phyloP scores from a whole-genome alignment of 202 grass and related monocot genomes.

The Musa balbisiana region DNA sequence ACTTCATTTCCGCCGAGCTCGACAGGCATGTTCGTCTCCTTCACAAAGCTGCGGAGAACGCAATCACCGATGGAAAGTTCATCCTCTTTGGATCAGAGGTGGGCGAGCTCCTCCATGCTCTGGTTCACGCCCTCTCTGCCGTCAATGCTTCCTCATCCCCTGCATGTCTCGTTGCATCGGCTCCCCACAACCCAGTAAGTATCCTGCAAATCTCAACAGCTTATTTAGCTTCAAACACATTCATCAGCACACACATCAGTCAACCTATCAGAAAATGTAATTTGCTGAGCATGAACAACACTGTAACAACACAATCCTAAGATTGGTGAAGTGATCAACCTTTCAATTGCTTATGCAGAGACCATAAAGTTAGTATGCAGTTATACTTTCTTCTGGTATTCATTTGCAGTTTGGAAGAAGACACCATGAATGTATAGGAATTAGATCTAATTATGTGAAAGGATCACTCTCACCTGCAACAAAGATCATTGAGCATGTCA shows the following conservation, averaged over 20 bases:
- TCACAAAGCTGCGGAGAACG: neutral
- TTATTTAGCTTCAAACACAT: too few species aligned
- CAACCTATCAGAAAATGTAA: too few species aligned
- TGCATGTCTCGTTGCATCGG: slow-evolving; percentile 36
- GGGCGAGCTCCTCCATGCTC: neutral
- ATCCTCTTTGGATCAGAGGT: neutral
- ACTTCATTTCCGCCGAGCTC: neutral
- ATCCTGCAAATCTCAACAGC: slow-evolving; percentile 1
- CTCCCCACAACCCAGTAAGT: slow-evolving; percentile 46
- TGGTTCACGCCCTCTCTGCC: neutral
- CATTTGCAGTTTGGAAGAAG: slow-evolving; percentile 30
- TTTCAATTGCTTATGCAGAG: too few species aligned
- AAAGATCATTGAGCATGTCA: slow-evolving; percentile 64
- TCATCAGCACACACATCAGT: too few species aligned
- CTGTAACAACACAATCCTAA: too few species aligned
- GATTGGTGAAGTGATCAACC: too few species aligned
- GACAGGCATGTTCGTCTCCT: neutral
- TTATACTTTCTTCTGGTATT: too few species aligned
- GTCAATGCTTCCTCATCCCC: neutral
- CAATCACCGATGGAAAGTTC: neutral
- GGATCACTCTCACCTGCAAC: slow-evolving; percentile 15
- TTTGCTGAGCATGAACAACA: too few species aligned
- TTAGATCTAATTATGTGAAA: slow-evolving; percentile 33
- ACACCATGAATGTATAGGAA: slow-evolving; percentile 48
- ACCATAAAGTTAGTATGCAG: too few species aligned